Evolutionary conservation across 148 eudicot genomes (phyloP).

Genomic region (Cornus suecica): DNA sequence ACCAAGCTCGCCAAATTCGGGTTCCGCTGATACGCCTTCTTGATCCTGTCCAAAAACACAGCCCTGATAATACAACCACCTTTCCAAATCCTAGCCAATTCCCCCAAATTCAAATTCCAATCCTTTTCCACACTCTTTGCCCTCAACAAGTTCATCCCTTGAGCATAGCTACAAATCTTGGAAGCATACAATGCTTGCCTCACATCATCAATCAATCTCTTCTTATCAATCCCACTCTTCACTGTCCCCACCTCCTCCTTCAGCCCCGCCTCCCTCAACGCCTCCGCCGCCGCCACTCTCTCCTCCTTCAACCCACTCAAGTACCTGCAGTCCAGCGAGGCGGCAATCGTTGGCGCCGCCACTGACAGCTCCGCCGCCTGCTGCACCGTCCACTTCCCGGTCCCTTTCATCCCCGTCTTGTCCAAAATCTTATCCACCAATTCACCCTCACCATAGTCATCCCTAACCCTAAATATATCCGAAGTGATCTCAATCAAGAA

Average conservation of each 20-base stretch:
- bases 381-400: conserved; percentile 94
- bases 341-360: conserved; percentile 80
- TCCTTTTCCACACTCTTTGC: conserved; percentile 69
- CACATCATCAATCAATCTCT: conserved; percentile 79
- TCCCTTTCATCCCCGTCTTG: conserved; percentile 92
- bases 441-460: conserved; percentile 52
- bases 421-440: conserved; percentile 84
- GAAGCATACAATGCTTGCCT: conserved; percentile 85
- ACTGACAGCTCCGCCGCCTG: conserved; percentile 87
- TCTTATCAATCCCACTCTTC: conserved; percentile 55
- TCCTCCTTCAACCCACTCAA: conserved; percentile 84
- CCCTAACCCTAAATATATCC: conserved; percentile 71
- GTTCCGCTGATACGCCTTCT: conserved; percentile 73
- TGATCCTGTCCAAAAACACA: conserved; percentile 76
- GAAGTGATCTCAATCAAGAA: conserved; percentile 79
- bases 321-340: conserved; percentile 71
- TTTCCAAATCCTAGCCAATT: conserved; percentile 85
- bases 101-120: conserved; percentile 78
- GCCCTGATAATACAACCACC: conserved; percentile 88
- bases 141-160: conserved; percentile 80
- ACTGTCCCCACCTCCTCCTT: conserved; percentile 49
- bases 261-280: conserved; percentile 54
- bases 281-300: conserved; percentile 58
- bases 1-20: conserved; percentile 65
- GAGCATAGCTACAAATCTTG: conserved; percentile 83